phyloP scores from a whole-genome alignment of 2,329 filamentous ascomycete genomes.

The Diplodia seriata region DNA sequence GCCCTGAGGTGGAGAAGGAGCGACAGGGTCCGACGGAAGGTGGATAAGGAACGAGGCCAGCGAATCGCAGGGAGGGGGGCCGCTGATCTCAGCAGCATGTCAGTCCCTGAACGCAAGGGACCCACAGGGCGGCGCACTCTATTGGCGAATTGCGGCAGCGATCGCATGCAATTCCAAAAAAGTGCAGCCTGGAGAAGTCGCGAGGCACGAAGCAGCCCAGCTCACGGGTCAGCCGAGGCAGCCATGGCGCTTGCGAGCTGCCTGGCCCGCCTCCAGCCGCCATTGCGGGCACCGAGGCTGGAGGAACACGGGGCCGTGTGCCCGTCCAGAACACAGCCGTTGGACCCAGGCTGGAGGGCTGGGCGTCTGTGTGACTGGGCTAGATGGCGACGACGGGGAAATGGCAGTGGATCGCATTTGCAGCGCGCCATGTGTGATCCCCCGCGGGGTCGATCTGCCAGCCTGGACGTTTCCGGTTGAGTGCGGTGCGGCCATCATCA shows the following conservation, averaged over 20 bases:
- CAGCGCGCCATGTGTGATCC: slow-evolving; percentile 5
- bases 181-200: neutral
- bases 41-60: neutral
- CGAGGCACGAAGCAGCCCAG: neutral
- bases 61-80: neutral
- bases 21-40: neutral
- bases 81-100: slow-evolving; percentile 2
- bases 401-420: neutral
- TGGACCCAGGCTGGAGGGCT: no score
- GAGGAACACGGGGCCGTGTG: no score
- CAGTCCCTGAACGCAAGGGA: slow-evolving; percentile 20
- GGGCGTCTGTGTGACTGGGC: neutral
- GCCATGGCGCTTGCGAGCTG: no score
- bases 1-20: neutral
- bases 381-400: neutral
- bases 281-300: no score
- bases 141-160: slow-evolving; percentile 5
- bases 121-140: neutral
- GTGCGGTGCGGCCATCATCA: slow-evolving; percentile 1
- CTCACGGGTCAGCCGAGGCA: no score
- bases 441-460: slow-evolving; percentile 21
- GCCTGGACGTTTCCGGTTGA: slow-evolving; percentile 9
- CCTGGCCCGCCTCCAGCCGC: no score
- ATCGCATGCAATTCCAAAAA: neutral
- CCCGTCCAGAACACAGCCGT: no score